A percentile compares a stretch with the other conserved stretches of the same genome.
phyloP scores from a whole-genome alignment of 345 rosid genomes.

The Mercurialis annua region DNA sequence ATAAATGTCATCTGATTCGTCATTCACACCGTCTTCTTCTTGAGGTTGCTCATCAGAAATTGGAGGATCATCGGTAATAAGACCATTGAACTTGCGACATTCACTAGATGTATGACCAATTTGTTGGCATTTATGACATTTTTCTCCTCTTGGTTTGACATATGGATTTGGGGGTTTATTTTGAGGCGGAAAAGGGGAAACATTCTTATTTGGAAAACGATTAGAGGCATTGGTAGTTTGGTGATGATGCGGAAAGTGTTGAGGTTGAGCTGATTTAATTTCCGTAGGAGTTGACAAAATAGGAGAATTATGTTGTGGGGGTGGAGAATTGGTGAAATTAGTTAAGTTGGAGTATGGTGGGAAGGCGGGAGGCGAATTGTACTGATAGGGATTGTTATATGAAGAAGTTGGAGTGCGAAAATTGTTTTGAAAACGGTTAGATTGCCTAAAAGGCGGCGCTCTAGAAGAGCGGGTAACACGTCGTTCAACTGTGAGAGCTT shows the following conservation, averaged over 20 bases:
- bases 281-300: neutral
- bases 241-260: neutral
- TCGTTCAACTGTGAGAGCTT: neutral
- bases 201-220: neutral
- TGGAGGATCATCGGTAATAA: constrained; percentile 5
- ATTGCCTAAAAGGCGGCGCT: neutral
- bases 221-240: neutral
- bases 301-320: neutral
- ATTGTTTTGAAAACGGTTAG: neutral
- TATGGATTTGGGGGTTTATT: neutral
- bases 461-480: neutral
- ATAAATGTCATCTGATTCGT: neutral
- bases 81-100: neutral
- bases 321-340: neutral
- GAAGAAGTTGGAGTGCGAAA: neutral
- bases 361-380: neutral
- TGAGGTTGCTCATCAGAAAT: neutral
- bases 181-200: neutral
- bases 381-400: neutral
- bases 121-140: neutral
- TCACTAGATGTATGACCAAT: constrained; percentile 5
- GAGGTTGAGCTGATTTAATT: neutral
- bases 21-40: constrained; percentile 3
- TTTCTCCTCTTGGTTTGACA: constrained; percentile 6
- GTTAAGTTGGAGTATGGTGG: neutral